Percentiles rank a stretch among this genome's conserved stretches.
Evolutionary conservation across 345 rosid species (phyloP).

Genomic region (Zanthoxylum bungeanum): DNA sequence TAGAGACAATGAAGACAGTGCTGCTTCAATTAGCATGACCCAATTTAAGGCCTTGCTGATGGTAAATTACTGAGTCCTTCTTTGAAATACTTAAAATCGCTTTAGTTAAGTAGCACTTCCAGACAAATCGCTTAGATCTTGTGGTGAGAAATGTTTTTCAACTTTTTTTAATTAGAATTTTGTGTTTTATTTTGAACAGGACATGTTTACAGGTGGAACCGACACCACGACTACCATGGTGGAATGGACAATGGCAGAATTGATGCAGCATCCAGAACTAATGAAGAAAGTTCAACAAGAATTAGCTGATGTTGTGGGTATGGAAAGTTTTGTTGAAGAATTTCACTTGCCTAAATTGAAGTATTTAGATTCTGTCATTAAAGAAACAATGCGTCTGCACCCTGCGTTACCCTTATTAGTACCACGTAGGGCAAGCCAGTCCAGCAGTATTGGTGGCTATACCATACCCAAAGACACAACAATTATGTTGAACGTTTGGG

Average conservation of each 20-base stretch:
- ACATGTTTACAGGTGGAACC: constrained; percentile 15
- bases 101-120: no score
- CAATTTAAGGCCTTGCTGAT: constrained; percentile 35
- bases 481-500: constrained; percentile 27
- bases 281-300: constrained; percentile 23
- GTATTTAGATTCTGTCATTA: constrained; percentile 19
- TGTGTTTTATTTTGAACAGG: constrained; percentile 4
- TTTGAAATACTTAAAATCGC: no score
- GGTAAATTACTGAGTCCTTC: no score
- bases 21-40: constrained; percentile 9
- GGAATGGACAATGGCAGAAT: constrained; percentile 28
- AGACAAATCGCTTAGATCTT: no score
- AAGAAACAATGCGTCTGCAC: constrained; percentile 21
- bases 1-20: constrained; percentile 12
- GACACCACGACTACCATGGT: constrained; percentile 22
- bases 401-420: constrained; percentile 23
- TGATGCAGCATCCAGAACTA: constrained; percentile 9
- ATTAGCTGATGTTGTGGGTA: constrained; percentile 24
- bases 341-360: constrained; percentile 21
- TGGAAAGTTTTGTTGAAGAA: constrained; percentile 20
- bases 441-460: constrained; percentile 20
- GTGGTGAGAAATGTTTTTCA: no score
- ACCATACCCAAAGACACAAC: constrained; percentile 26
- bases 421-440: neutral
- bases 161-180: no score